Conservation (phyloP, 116 monocot genomes). For the Zostera marina region DNA sequence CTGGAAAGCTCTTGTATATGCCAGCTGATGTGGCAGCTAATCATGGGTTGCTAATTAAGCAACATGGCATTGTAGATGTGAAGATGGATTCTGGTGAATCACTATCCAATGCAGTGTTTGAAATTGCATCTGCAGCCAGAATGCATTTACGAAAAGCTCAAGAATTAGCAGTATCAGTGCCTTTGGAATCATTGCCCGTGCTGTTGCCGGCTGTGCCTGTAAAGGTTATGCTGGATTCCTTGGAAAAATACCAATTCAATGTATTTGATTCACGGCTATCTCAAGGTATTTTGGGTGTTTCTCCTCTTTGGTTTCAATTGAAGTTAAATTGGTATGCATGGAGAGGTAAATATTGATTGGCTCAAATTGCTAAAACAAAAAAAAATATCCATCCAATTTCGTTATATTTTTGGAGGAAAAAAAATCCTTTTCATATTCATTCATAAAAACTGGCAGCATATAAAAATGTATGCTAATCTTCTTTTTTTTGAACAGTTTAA, state of each 20-base stretch:
- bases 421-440: too few species aligned
- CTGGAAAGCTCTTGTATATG: slow-evolving; percentile 42
- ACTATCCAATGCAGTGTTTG: slow-evolving; percentile 51
- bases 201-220: slow-evolving; percentile 73
- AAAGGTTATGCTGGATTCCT: slow-evolving; percentile 55
- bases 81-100: slow-evolving; percentile 36
- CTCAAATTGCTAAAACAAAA: too few species aligned
- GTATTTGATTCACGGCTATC: slow-evolving; percentile 75
- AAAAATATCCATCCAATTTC: too few species aligned
- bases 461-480: too few species aligned
- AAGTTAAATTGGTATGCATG: slow-evolving; percentile 79
- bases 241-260: slow-evolving; percentile 40
- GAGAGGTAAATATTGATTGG: slow-evolving; percentile 44
- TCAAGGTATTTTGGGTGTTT: slow-evolving; percentile 49
- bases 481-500: too few species aligned
- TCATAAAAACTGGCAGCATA: too few species aligned
- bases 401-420: too few species aligned
- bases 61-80: slow-evolving; percentile 34
- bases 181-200: slow-evolving; percentile 31
- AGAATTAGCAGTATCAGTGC: slow-evolving; percentile 33
- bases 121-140: slow-evolving; percentile 50
- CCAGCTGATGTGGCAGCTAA: slow-evolving; percentile 55
- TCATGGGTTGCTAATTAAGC: slow-evolving; percentile 31
- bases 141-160: slow-evolving; percentile 57
- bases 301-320: slow-evolving; percentile 86